Conservation (phyloP, 495 filamentous ascomycete species). For the Tuber microsphaerosporum region DNA sequence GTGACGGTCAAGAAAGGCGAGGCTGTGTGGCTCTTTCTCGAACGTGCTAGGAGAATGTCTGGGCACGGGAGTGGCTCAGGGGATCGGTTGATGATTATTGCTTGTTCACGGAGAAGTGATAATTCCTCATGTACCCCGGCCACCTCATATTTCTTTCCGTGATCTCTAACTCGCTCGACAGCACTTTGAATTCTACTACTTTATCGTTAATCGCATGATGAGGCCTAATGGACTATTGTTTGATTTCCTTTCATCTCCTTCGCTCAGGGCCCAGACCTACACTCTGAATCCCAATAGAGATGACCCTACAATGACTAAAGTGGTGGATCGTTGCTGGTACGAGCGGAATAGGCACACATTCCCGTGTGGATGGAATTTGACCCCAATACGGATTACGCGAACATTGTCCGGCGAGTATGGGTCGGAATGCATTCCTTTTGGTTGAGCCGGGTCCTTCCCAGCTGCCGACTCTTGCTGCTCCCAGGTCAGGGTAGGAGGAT, state of each 20-base stretch:
- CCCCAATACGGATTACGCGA: no score
- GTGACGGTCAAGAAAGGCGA: constrained; percentile 89
- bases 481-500: neutral
- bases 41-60: constrained; percentile 49
- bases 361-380: no score
- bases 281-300: constrained; percentile 35
- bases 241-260: constrained; percentile 57
- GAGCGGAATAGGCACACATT: constrained; percentile 92
- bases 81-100: constrained; percentile 93
- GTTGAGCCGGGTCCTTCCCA: constrained; percentile 5
- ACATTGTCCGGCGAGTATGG: constrained; percentile 63
- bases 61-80: constrained; percentile 69
- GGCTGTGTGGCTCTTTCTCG: constrained; percentile 80
- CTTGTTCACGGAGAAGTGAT: no score
- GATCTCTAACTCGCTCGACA: no score
- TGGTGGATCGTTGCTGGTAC: constrained; percentile 94
- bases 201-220: no score
- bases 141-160: no score
- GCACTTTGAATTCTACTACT: constrained; percentile 95
- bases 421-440: constrained; percentile 96
- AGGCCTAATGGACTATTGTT: constrained; percentile 71
- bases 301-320: no score
- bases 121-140: no score
- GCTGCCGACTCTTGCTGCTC: no score
- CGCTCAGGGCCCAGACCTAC: neutral